Evolutionary conservation across 2,329 filamentous ascomycete species (phyloP).

Genomic region (Bipolaris bicolor): DNA sequence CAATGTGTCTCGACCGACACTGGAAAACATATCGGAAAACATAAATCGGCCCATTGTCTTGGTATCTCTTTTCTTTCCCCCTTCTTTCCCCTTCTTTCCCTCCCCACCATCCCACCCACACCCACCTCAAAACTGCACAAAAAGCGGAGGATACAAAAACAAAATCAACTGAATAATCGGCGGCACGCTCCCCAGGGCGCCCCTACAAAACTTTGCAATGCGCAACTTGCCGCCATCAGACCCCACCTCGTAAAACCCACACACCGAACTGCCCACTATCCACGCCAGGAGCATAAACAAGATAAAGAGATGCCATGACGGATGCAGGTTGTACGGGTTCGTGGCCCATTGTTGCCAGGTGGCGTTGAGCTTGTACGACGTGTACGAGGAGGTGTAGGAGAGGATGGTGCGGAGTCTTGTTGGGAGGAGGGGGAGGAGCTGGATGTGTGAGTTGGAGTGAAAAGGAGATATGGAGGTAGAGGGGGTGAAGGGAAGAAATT

Average conservation of each 20-base stretch:
- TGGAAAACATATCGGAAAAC: neutral
- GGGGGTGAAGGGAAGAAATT: too few relatives aligned
- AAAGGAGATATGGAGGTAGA: too few relatives aligned
- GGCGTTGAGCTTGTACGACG: neutral
- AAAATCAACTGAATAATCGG: conserved; percentile 14
- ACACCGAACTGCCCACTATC: conserved; percentile 13
- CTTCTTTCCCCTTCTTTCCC: neutral
- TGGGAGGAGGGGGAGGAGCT: too few relatives aligned
- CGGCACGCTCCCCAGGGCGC: conserved; percentile 12
- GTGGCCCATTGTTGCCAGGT: conserved; percentile 11
- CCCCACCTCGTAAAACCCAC: conserved; percentile 8
- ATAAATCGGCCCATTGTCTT: neutral
- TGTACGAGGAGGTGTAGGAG: too few relatives aligned
- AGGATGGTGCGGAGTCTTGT: too few relatives aligned
- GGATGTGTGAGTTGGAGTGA: too few relatives aligned
- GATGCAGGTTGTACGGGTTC: conserved; percentile 15
- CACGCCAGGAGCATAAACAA: conserved; percentile 6
- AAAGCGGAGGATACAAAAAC: conserved; percentile 20
- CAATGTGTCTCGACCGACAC: neutral
- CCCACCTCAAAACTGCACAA: conserved; percentile 10
- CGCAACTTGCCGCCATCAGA: neutral
- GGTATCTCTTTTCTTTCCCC: neutral
- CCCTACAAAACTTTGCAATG: conserved; percentile 10
- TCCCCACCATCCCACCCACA: neutral
- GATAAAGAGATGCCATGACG: conserved; percentile 12